Base-by-base conservation (phyloP, 352 stramenopile genomes). In the Phytophthora foliorum region DNA sequence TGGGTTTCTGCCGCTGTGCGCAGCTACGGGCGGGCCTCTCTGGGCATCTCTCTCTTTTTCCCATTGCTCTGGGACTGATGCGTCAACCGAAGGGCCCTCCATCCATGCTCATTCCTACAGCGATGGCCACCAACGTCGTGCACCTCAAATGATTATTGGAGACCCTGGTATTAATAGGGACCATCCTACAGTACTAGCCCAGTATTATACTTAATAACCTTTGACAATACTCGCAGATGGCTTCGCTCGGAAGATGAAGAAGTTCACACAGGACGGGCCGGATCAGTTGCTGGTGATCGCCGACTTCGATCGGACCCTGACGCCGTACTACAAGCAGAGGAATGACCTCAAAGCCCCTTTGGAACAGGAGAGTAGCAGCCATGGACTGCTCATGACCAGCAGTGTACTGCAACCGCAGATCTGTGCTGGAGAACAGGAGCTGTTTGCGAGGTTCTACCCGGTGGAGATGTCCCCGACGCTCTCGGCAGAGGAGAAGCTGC, bases 221-320 rank as follows among this genome's bases (percentile, higher is more conserved):
- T 25, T 44, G 22, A 3, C 16, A 44, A 29, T 63, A 17, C 44
- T 49, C 2, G 25, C 60, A 91, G 84, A 94, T 64, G 76, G 21
- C 9, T 92, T 94, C 64, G 82, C 86, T 39, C 70, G 70, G 46
- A 94, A 92, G 70, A 85, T 84, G 75, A 84, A 81, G 45, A 91
- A 90, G 56, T 91, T 94, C 59, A 76, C 69, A 32, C 69, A 70
- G 21, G 86, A 91, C 53, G 86, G 84, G 17, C 57, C 84, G n/a
- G 73, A 81, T 44, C 80, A 89, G 44, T 46, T 94, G 25, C 51
- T 94, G 46, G 75, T 94, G 55, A 91, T 94, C 45, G 72, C 84
- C 31, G 86, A 94, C 46, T 94, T 94, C 63, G 86, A 94, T 63
- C 81, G 86, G 51, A 94, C 84, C 32, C 63, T 93, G 38, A 92